phyloP scores from a whole-genome alignment of 768 basidiomycete genomes.

The Suillus fuscotomentosus region DNA sequence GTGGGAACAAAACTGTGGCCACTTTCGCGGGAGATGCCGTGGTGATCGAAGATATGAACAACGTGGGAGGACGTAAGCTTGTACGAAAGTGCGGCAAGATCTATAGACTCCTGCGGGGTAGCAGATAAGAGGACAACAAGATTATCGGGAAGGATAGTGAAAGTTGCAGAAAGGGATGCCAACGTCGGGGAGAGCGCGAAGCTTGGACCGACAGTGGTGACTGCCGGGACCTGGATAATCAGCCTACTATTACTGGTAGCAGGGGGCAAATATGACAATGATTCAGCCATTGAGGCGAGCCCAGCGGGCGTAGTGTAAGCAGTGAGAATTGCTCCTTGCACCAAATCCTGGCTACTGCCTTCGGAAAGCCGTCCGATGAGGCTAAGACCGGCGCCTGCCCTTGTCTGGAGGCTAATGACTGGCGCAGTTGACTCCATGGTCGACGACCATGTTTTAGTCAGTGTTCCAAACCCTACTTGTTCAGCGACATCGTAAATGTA shows the following conservation, averaged over 20 bases:
- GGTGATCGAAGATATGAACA: constrained; percentile 89
- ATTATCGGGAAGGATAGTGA: constrained; percentile 60
- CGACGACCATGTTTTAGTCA: constrained; percentile 65
- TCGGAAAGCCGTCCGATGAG: constrained; percentile 79
- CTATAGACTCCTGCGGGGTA: constrained; percentile 78
- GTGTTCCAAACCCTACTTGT: constrained; percentile 76
- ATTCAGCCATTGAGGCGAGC: constrained; percentile 78
- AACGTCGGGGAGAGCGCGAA: constrained; percentile 79
- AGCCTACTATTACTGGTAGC: constrained; percentile 64
- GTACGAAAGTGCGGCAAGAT: constrained; percentile 78
- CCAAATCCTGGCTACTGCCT: constrained; percentile 69
- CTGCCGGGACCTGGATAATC: constrained; percentile 80
- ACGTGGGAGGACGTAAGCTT: constrained; percentile 63
- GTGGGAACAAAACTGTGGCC: constrained; percentile 50
- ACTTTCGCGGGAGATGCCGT: constrained; percentile 74
- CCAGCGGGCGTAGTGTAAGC: constrained; percentile 85
- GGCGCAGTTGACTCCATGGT: constrained; percentile 42
- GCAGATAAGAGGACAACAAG: constrained; percentile 79
- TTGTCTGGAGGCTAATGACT: constrained; percentile 73
- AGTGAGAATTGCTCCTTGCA: constrained; percentile 60
- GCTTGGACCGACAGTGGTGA: constrained; percentile 60
- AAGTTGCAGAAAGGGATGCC: constrained; percentile 58
- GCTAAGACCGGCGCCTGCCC: constrained; percentile 80
- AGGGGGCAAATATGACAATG: constrained; percentile 69
- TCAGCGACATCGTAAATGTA: constrained; percentile 84